Evolutionary conservation across 305 asterid species (phyloP).

Genomic region (Fraxinus albicans): DNA sequence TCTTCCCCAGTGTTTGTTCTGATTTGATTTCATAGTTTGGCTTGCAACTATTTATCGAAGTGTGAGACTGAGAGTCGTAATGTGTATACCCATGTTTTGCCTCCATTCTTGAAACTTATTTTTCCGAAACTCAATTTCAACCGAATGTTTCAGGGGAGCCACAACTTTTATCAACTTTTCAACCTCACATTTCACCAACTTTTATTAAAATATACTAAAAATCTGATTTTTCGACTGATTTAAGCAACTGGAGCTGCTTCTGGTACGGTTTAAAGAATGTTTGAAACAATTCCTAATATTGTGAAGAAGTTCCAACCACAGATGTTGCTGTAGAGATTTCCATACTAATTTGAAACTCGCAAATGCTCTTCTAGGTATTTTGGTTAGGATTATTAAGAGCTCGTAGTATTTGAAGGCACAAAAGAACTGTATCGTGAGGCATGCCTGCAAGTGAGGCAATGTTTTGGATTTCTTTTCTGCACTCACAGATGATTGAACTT

Average conservation of each 20-base stretch:
- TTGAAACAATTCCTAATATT: background rate
- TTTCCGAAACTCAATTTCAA: too few species aligned
- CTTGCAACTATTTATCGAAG: background rate
- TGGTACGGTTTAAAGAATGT: background rate
- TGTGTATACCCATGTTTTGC: background rate
- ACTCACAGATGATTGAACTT: background rate
- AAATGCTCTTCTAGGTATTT: background rate
- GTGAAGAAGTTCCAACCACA: background rate
- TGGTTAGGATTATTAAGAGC: background rate
- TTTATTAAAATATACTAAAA: too few species aligned
- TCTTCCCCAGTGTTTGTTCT: background rate
- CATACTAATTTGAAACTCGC: background rate
- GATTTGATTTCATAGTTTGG: slow-evolving; percentile 2
- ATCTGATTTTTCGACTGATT: background rate
- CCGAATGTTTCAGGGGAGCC: background rate
- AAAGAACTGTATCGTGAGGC: background rate
- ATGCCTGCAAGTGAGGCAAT: background rate
- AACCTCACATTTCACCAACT: background rate
- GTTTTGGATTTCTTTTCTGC: background rate
- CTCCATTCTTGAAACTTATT: background rate
- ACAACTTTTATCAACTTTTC: too few species aligned
- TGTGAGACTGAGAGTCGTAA: background rate
- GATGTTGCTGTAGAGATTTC: background rate
- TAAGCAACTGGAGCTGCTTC: background rate
- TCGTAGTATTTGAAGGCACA: background rate